Conservation (phyloP, 257 asterid species). For the Solanum piurae region DNA sequence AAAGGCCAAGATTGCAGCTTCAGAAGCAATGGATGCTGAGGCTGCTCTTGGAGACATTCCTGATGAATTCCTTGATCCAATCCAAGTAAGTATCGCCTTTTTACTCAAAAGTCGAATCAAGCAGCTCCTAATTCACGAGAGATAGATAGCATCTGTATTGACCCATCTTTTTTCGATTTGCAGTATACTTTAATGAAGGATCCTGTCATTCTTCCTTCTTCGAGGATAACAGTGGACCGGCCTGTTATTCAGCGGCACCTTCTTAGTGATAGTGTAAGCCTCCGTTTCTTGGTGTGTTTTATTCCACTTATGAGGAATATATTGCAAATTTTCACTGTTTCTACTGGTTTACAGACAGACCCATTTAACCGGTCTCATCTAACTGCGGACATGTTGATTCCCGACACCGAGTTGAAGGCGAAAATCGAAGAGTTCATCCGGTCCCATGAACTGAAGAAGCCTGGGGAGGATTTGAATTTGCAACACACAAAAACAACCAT, state of each 20-base stretch:
- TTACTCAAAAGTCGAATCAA: background rate
- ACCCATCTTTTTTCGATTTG: constrained; percentile 1
- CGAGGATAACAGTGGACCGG: constrained; percentile 66
- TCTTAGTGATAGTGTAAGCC: constrained; percentile 62
- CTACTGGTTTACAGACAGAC: constrained; percentile 55
- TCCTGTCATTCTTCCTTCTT: constrained; percentile 90
- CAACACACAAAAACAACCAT: constrained; percentile 45
- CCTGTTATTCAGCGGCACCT: constrained; percentile 96
- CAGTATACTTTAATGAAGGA: constrained; percentile 96
- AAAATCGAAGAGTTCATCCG: constrained; percentile 61
- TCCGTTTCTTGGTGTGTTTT: background rate
- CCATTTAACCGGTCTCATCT: constrained; percentile 95
- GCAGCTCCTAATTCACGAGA: background rate
- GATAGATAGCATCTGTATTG: background rate
- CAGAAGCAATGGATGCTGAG: constrained; percentile 89
- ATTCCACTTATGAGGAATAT: background rate
- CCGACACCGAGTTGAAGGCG: constrained; percentile 71
- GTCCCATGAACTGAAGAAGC: constrained; percentile 40
- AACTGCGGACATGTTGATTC: constrained; percentile 80
- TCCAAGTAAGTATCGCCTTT: constrained; percentile 45
- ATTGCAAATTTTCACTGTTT: background rate
- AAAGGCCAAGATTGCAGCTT: constrained; percentile 71
- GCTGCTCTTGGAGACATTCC: constrained; percentile 98
- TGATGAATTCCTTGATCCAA: constrained; percentile 98
- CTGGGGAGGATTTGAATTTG: constrained; percentile 27